Evolutionary conservation across 139 green algal genomes (phyloP).

Genomic region (Picochlorum sp.): DNA sequence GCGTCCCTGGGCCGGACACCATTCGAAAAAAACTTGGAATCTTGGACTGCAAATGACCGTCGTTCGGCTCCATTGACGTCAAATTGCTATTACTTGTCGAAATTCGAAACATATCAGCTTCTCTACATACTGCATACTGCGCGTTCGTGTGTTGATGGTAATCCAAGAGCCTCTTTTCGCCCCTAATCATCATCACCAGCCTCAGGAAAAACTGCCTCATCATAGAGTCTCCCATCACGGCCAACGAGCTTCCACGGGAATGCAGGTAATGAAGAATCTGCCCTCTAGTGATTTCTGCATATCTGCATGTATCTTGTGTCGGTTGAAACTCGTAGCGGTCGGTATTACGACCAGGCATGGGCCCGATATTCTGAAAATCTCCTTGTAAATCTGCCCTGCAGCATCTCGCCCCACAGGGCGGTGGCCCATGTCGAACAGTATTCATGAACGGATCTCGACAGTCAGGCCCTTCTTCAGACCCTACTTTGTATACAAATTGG

Average conservation of each 20-base stretch:
- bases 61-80: neutral
- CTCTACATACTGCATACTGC: conserved; percentile 3
- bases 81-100: neutral
- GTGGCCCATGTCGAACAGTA: neutral
- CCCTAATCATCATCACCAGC: conserved; percentile 13
- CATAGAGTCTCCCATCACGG: conserved; percentile 12
- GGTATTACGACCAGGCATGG: neutral
- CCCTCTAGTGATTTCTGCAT: neutral
- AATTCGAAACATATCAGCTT: conserved; percentile 14
- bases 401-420: neutral
- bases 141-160: conserved; percentile 12
- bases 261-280: conserved; percentile 11
- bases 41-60: neutral
- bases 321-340: neutral
- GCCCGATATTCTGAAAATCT: neutral
- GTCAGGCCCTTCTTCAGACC: neutral
- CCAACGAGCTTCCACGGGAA: neutral
- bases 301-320: conserved; percentile 1
- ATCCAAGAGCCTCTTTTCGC: conserved; percentile 2
- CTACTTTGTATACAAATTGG: neutral
- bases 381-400: neutral
- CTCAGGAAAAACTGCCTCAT: conserved; percentile 14
- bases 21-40: conserved; percentile 10
- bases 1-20: neutral
- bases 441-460: conserved; percentile 7